Base-by-base conservation (phyloP, 129 eudicot species). In the Ambrosia trifida region DNA sequence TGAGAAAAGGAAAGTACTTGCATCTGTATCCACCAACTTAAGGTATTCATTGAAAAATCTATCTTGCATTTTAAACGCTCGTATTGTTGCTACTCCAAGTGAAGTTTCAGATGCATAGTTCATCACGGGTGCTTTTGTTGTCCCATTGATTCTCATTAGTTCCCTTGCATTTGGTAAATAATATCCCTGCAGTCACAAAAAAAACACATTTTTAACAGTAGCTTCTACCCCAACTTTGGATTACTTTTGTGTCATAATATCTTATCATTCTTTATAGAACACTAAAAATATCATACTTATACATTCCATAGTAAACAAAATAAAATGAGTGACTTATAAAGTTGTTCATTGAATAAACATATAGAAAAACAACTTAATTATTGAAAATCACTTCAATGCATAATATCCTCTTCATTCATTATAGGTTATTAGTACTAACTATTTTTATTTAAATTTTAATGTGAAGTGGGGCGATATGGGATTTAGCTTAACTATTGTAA, bases 101-200 rank as follows among this genome's bases (percentile, higher is more conserved):
- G 96, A 79, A 9, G 97, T 91, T 83, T 88, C 96, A 4, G 93
- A 80, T 33, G 93, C 85, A 58, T 84, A 82, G 41, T 82, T 91
- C 96, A 86, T 91, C 28, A 91, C 81, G 0, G 97, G 97, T 63
- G 97, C 97, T 79, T 91, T 91, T 36, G 97, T 88, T 32, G 85
- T 91, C 79, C 97, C 95, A 8, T 86, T 91, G 71, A 88, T 85
- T 72, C 97, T 84, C 86, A 87, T 86, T 44, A 91, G 83, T 69
- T 91, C 95, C 70, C 88, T 77, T 19, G 97, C 96, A 20, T 89
- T 76, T 49, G 89, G 81, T 69, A 82, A 93, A 66, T 91, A 88
- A 58, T 85, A 85, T 45, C 82, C 90, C 95, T 87, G 60, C 46
- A 63, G 14, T 51, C 19, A 28, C n/a, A 46, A 35, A 49, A 60